Evolutionary conservation across 768 basidiomycete genomes (phyloP), one percentile per base, ranked within the genome.

Genomic region (Pluteus cervinus): DNA sequence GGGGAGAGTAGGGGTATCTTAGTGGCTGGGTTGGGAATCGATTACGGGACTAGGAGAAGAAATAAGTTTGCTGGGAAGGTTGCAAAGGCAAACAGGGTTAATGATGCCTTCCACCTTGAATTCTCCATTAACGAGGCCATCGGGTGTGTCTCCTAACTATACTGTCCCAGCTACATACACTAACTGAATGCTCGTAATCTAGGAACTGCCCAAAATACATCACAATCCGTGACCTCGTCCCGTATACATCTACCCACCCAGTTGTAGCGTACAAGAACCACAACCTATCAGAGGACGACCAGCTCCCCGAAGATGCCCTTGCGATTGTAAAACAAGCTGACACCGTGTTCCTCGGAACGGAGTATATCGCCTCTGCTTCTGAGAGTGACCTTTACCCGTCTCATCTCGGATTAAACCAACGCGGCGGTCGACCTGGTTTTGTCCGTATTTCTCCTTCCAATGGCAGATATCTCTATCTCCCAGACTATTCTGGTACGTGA

Each of bases 161-260:
- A n/a, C n/a, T 12, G 21, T 39, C 36, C 12, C 35, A 21, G 16
- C 9, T 17, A 21, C 15, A 7, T 32, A 16, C 26, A 24, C 5
- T 12, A 21, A 21, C 12, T 22, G 17, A 23, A 28, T 29, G 8
- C 12, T 36, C 29, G 16, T 16, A 0, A 7, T 22, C n/a, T 31
- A 81, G 81, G 30, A 80, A 80, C 40, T 82, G 79, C 49, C 81
- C 80, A 8, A 83, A 82, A 47, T 83, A 83, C 41, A 82, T 81
- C 48, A 78, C 68, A 34, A 51, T 71, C 25, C 71, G 77, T 9
- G 64, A 76, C 9, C 57, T 82, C 7, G 49, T 58, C n/a, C 60
- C 76, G 1, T 54, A 66, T 42, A 50, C 64, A 0, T 40, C 61
- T 14, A 62, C 65, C 2, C 41, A 52, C n/a, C 68, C 76, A 0